Percentiles rank a stretch among this genome's conserved stretches.
These are phyloP conservation scores for Solanum commersonii DNA, from an alignment of 257 asterid genomes.

Conservation along the genomic window DNA sequence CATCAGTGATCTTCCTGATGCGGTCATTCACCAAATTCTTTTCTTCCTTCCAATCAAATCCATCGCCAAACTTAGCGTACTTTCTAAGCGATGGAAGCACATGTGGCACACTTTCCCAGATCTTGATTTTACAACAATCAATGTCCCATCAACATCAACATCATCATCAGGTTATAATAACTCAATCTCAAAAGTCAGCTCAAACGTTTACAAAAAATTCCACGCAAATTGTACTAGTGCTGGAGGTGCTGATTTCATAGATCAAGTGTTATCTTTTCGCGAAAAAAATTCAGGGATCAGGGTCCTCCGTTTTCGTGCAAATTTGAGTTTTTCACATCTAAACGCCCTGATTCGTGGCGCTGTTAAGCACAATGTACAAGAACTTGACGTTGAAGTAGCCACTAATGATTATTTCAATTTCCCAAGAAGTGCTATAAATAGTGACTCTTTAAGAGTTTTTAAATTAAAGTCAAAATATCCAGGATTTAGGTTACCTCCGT, in stretches of 20 bases:
- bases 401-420: slow-evolving; percentile 61
- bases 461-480: slow-evolving; percentile 48
- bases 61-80: slow-evolving; percentile 47
- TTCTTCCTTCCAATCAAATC: slow-evolving; percentile 46
- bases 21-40: slow-evolving; percentile 53
- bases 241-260: slow-evolving; percentile 29
- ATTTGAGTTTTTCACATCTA: slow-evolving; percentile 38
- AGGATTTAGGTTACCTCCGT: slow-evolving; percentile 73
- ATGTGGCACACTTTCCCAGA: slow-evolving; percentile 71
- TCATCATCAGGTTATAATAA: background rate
- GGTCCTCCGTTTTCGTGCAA: slow-evolving; percentile 43
- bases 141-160: background rate
- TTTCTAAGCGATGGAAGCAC: slow-evolving; percentile 56
- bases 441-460: slow-evolving; percentile 36
- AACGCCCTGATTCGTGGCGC: slow-evolving; percentile 50
- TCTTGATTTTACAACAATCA: slow-evolving; percentile 60
- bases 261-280: slow-evolving; percentile 37
- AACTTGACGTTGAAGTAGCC: slow-evolving; percentile 61
- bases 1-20: slow-evolving; percentile 72
- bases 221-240: slow-evolving; percentile 1
- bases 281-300: slow-evolving; percentile 37
- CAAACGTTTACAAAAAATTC: background rate
- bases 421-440: slow-evolving; percentile 39
- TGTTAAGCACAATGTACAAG: slow-evolving; percentile 52
- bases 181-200: background rate